A percentile compares a stretch with the other conserved stretches of the same genome.
phyloP scores from a whole-genome alignment of 306 rosid genomes.

The Lathyrus sativus region DNA sequence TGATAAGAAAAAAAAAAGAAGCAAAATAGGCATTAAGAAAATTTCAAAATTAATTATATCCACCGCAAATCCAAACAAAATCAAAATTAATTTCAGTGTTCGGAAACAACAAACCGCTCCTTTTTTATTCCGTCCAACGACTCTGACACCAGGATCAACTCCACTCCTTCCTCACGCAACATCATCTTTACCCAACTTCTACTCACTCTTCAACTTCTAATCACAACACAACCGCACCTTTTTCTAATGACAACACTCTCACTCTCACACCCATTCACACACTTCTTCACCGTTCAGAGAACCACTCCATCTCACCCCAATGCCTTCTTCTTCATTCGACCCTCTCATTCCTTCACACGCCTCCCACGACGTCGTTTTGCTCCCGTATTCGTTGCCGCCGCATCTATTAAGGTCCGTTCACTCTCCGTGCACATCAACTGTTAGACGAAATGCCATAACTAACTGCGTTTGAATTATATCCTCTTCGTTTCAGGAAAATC shows the following conservation, averaged over 20 bases:
- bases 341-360: constrained; percentile 39
- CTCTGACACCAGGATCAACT: not conserved
- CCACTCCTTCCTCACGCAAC: not conserved
- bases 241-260: constrained; percentile 55
- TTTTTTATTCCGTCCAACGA: not conserved
- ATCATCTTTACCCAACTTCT: not conserved
- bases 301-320: constrained; percentile 33
- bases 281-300: constrained; percentile 39
- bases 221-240: not conserved
- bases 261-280: constrained; percentile 34
- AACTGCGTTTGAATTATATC: constrained; percentile 2
- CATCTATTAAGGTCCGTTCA: constrained; percentile 55
- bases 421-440: constrained; percentile 30
- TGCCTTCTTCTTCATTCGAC: constrained; percentile 28
- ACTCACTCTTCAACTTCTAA: not conserved
- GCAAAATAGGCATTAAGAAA: too few relatives aligned
- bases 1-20: too few relatives aligned
- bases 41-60: too few relatives aligned
- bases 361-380: constrained; percentile 43
- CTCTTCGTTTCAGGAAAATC: constrained; percentile 54
- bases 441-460: constrained; percentile 28
- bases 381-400: constrained; percentile 18
- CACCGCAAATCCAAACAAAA: too few relatives aligned
- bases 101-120: not conserved
- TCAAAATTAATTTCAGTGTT: too few relatives aligned